Evolutionary conservation across 176 grass and related monocot genomes (phyloP), one percentile per base, ranked within the genome.

Genomic region (Phragmites australis): DNA sequence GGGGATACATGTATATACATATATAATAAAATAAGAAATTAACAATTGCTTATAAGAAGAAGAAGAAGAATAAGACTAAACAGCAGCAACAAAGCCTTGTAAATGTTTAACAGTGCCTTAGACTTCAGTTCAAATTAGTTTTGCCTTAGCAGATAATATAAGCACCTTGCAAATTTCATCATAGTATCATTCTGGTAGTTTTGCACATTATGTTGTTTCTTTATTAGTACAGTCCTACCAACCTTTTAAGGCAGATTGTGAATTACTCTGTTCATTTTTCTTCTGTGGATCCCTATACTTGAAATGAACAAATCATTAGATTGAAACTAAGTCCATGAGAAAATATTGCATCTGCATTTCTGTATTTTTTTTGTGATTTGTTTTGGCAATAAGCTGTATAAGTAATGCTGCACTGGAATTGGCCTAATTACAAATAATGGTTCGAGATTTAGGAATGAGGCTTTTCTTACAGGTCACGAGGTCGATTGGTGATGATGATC

Each of bases 401-500:
- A 25, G 29, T 68, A 65, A 43, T 71, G 46, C 1, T 29, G 22
- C 2, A 37, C 55, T 82, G 44, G 44, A 66, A 47, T 83, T 27
- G 13, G 1, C 3, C 1, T 34, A 11, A 23, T 70, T 49, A 60
- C 68, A 59, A 62, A 44, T 69, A 44, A 63, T 69, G 32, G 0
- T 45, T 46, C 6, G n/a, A 2, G 18, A 47, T 37, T 31, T 66
- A 12, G 29, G 8, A 61, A 44, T 32, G 34, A 46, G 25, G 9
- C 29, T 45, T 86, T 81, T 60, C 80, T 86, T 61, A 85, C 68
- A 98, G 96, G 96, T 94, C 58, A 98, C 96, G 76, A 86, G 96
- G 62, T 98, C 96, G 52, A 94, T 98, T 42, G 92, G 90, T 65
- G 96, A 98, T 83, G 92, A 94, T 58, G 96, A 98, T 89, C 83